Evolutionary conservation across 495 filamentous ascomycete genomes (phyloP).

Genomic region (Aspergillus kassunensis): DNA sequence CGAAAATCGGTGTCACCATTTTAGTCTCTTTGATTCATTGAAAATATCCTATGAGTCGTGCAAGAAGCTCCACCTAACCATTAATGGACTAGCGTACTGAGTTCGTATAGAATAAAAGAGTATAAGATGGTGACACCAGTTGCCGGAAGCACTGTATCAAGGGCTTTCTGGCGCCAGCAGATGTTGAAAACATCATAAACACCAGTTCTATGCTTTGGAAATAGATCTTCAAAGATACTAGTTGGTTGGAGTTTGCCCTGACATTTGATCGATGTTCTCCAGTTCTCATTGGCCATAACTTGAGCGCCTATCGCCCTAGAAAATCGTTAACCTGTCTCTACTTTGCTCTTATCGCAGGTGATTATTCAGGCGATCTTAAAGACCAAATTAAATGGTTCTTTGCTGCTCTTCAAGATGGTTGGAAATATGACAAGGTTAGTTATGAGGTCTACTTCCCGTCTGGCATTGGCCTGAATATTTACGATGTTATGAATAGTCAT

Average conservation of each 20-base stretch:
- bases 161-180: neutral
- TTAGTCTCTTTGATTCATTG: too few species aligned
- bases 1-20: too few species aligned
- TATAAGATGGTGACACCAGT: too few species aligned
- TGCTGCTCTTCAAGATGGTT: neutral
- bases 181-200: too few species aligned
- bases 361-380: conserved; percentile 8
- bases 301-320: neutral
- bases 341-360: conserved; percentile 4
- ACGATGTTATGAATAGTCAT: neutral
- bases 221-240: conserved; percentile 4
- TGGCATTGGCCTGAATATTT: conserved; percentile 4
- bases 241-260: neutral
- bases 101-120: too few species aligned
- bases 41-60: too few species aligned
- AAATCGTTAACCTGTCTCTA: conserved; percentile 2
- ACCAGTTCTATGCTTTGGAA: conserved; percentile 5
- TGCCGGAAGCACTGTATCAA: too few species aligned
- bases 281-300: conserved; percentile 1
- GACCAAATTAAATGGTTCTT: neutral
- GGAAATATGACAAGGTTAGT: neutral
- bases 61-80: too few species aligned
- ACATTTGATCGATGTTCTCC: conserved; percentile 10
- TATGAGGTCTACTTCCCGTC: conserved; percentile 2
- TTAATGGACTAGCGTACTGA: too few species aligned